These are phyloP conservation scores for Ganoderma sp. DNA, from an alignment of 1,284 basidiomycete species.

Conservation along the genomic window DNA sequence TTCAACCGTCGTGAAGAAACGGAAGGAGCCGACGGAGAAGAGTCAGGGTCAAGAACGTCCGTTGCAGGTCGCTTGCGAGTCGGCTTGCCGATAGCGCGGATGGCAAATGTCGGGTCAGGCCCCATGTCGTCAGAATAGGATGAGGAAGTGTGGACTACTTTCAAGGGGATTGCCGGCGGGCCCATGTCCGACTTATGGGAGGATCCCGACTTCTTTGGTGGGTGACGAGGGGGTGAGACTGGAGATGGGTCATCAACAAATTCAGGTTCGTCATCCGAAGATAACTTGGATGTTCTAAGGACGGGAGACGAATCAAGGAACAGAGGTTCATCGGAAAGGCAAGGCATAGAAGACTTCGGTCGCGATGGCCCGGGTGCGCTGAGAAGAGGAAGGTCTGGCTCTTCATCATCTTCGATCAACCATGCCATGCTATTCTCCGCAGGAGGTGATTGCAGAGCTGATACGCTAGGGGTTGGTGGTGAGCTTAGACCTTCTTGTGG, in stretches of 20 bases:
- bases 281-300: slow-evolving; percentile 1
- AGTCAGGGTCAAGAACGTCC: slow-evolving; percentile 45
- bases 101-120: slow-evolving; percentile 58
- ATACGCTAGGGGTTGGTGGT: slow-evolving; percentile 24
- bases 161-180: slow-evolving; percentile 49
- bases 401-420: slow-evolving; percentile 61
- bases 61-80: slow-evolving; percentile 43
- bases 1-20: slow-evolving; percentile 55
- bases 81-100: slow-evolving; percentile 51
- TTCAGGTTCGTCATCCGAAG: slow-evolving; percentile 25
- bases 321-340: slow-evolving; percentile 21
- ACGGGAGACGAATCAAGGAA: slow-evolving; percentile 24
- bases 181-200: slow-evolving; percentile 42
- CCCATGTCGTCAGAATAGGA: slow-evolving; percentile 31
- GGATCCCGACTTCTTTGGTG: slow-evolving; percentile 18
- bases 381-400: slow-evolving; percentile 57
- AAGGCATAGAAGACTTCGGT: background rate
- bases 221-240: background rate
- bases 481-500: slow-evolving; percentile 25
- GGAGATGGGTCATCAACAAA: slow-evolving; percentile 19
- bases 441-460: slow-evolving; percentile 10
- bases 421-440: slow-evolving; percentile 55
- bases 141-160: slow-evolving; percentile 30
- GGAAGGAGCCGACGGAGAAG: slow-evolving; percentile 47
- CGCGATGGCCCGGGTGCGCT: slow-evolving; percentile 37